Evolutionary conservation across 2,329 filamentous ascomycete genomes (phyloP), one percentile per base, ranked within the genome.

Genomic region (Exophiala calicioides): DNA sequence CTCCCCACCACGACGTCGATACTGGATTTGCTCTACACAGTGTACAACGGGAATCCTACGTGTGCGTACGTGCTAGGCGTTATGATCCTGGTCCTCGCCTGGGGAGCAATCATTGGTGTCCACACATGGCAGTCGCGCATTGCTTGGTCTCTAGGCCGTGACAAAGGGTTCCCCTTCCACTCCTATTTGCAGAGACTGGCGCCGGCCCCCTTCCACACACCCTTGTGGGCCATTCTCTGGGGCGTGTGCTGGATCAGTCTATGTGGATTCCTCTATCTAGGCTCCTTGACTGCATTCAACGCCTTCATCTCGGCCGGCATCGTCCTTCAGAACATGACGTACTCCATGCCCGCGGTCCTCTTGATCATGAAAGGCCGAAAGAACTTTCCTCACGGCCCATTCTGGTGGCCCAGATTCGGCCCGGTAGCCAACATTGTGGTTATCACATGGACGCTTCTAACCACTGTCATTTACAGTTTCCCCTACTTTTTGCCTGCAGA

Each of bases 301-400:
- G 76, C 77, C 54, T 71, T 81, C 21, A 73, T 79, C 3, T 77
- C 77, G 18, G 79, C 75, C 27, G 74, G 73, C 13, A 73, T 76
- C 29, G 63, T 68, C 1, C 54, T 74, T 4, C 75, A 78, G 63
- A 72, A 71, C 52, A 55, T 72, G 18, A 68, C 70, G 0, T 75
- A 76, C 47, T 55, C 70, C 3, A 67, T 74, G 27, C 74, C 74
- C 0, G 65, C 75, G 16, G 44, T 69, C 29, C 73, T 69, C 46
- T 65, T 77, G 29, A 65, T 75, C 18, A 55, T 69, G 36, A 63
- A 62, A 16, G 73, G 74, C 16, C 69, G 74, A 36, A 55, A 69
- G 27, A 73, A 66, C 44, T 70, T 76, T 57, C 48, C 49, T 0
- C 69, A 68, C 44, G 73, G 73, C 0, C 73, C 73, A 0, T 77